Conservation (phyloP, 1,139 yeast species). For the Williopsis jadinii region DNA sequence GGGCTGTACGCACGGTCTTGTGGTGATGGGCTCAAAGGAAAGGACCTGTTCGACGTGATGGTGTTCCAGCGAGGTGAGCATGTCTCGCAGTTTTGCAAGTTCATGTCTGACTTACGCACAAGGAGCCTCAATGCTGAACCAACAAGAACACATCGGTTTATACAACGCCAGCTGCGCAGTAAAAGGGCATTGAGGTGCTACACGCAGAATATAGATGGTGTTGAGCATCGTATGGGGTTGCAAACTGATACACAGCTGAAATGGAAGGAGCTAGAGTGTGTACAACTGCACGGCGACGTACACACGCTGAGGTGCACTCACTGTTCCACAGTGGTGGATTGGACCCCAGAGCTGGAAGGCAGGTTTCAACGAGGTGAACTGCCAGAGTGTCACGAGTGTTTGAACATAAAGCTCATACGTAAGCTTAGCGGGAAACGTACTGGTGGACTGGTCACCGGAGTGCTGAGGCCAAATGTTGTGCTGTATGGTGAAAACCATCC, state of each 20-base stretch:
- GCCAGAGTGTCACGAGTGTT: slow-evolving; percentile 50
- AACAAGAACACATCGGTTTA: slow-evolving; percentile 77
- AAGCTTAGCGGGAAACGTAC: slow-evolving; percentile 60
- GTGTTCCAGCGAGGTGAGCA: slow-evolving; percentile 65
- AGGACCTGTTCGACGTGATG: slow-evolving; percentile 83
- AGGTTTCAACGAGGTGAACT: slow-evolving; percentile 32
- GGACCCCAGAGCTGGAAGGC: slow-evolving; percentile 51
- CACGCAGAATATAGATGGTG: slow-evolving; percentile 60
- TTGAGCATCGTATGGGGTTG: slow-evolving; percentile 28
- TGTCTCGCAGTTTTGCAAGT: slow-evolving; percentile 57
- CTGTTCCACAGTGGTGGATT: slow-evolving; percentile 52
- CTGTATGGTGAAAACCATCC: slow-evolving; percentile 86
- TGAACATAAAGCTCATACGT: slow-evolving; percentile 37
- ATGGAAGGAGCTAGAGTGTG: slow-evolving; percentile 68
- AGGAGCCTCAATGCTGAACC: slow-evolving; percentile 64
- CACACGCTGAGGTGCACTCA: slow-evolving; percentile 66
- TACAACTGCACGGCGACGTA: slow-evolving; percentile 87
- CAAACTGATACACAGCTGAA: slow-evolving; percentile 15
- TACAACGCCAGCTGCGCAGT: slow-evolving; percentile 55
- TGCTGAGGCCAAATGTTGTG: slow-evolving; percentile 74
- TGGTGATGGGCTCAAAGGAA: slow-evolving; percentile 61
- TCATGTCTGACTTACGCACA: slow-evolving; percentile 45
- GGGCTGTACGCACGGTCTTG: slow-evolving; percentile 79
- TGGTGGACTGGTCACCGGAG: slow-evolving; percentile 62
- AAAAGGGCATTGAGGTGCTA: slow-evolving; percentile 76